Base-by-base conservation (phyloP, 2,329 filamentous ascomycete species). In the Gnomoniopsis smithogilvyi region DNA sequence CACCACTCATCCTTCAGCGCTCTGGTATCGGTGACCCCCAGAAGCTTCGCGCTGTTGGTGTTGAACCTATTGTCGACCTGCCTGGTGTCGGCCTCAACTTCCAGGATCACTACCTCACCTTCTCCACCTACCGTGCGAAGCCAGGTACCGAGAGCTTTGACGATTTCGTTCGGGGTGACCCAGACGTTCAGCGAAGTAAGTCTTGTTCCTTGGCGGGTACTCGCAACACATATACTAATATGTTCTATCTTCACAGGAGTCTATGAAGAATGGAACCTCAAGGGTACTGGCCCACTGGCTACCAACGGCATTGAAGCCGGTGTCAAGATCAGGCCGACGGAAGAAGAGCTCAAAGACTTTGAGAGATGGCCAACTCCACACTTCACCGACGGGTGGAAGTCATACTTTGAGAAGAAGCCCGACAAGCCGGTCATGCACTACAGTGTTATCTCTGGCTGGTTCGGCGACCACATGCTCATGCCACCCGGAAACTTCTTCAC, bases 341-440 rank as follows among this genome's bases (percentile, higher is more conserved):
- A 85, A 61, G 74, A 88, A 49, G 90, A 93, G 67, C 78, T 91
- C 19, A 78, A 81, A 53, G 77, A 86, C 66, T 89, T 92, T 72
- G 85, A 88, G 69, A 80, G 72, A 7, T 91, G 90, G 88, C 89
- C 90, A 0, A 91, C 85, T 51, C 84, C 85, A 12, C 86, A 91
- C 55, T 94, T 94, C 77, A 81, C 80, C 49, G 81, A 83, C 7
- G 89, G 89, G 2, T 94, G 89, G 89, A 85, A 93, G 66, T 87
- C 83, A 56, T 93, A 94, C 76, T 94, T 93, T 74, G 89, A 91
- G 77, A 75, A 93, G 70, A 92, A 92, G 77, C 89, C 89, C 1
- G 89, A 93, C 73, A 93, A 93, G 80, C 90, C 90, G 0, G 89
- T 93, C 47, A 93, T 93, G 90, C 90, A 93, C 70, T 93, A 93